A percentile compares a stretch with the other conserved stretches of the same genome.
Evolutionary conservation across 2,329 filamentous ascomycete genomes (phyloP).

Genomic region (Ascochyta lentis): DNA sequence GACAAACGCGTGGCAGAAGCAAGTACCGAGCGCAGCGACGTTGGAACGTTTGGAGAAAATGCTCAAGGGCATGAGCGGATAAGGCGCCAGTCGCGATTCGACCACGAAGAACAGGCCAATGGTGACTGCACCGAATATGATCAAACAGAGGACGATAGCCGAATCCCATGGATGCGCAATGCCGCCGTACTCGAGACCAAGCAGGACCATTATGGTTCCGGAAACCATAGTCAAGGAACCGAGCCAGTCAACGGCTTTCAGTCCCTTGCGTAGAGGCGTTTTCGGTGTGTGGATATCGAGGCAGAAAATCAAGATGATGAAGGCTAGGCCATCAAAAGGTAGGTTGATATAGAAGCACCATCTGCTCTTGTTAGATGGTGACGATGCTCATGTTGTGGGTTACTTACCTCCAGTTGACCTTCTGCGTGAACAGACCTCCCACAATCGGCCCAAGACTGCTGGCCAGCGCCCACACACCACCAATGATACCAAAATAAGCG

Average conservation of each 20-base stretch:
- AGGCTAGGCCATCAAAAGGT: constrained; percentile 65
- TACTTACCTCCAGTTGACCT: constrained; percentile 64
- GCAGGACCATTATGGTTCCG: constrained; percentile 82
- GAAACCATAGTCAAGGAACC: constrained; percentile 73
- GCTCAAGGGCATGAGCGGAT: constrained; percentile 77
- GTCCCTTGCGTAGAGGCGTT: constrained; percentile 66
- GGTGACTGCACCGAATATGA: constrained; percentile 73
- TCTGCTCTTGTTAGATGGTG: not conserved
- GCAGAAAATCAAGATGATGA: constrained; percentile 64
- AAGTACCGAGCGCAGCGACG: constrained; percentile 68
- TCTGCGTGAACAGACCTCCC: constrained; percentile 70
- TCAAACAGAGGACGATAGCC: constrained; percentile 75
- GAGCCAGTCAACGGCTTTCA: constrained; percentile 70
- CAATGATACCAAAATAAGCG: constrained; percentile 69
- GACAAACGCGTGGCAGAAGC: constrained; percentile 76
- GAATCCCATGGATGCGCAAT: constrained; percentile 76
- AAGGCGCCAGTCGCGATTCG: constrained; percentile 75
- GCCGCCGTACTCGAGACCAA: constrained; percentile 86
- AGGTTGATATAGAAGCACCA: constrained; percentile 68
- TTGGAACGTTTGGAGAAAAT: constrained; percentile 74
- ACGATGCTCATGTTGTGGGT: no score
- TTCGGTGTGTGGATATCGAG: constrained; percentile 71
- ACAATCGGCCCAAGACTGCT: constrained; percentile 70
- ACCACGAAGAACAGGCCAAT: constrained; percentile 72
- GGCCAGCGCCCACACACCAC: constrained; percentile 71